Conservation (phyloP, 495 filamentous ascomycete species). For the Neurospora sp. region DNA sequence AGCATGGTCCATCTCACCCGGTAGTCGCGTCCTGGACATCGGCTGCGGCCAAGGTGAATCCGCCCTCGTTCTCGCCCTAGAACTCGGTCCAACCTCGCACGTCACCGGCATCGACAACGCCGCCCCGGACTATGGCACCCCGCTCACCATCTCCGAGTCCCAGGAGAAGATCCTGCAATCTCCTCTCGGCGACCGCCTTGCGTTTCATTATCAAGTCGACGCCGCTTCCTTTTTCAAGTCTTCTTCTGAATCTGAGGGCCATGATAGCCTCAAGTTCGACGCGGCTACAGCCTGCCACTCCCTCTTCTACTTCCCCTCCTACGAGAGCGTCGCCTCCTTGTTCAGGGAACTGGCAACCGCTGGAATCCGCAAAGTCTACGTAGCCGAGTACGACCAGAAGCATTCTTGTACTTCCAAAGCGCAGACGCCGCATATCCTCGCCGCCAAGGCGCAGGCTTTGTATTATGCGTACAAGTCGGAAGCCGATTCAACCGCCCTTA, state of each 20-base stretch:
- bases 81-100: conserved; percentile 31
- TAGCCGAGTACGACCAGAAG: conserved; percentile 31
- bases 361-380: conserved; percentile 20
- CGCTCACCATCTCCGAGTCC: conserved; percentile 20
- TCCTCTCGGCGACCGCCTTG: conserved; percentile 26
- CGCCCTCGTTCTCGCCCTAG: conserved; percentile 36
- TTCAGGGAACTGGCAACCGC: conserved; percentile 22
- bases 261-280: not conserved
- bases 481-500: not conserved
- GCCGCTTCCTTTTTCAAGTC: conserved; percentile 17
- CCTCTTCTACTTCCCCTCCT: conserved; percentile 40
- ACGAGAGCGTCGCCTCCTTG: conserved; percentile 17
- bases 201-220: conserved; percentile 24
- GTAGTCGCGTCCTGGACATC: conserved; percentile 38
- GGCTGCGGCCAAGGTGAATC: conserved; percentile 47
- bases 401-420: not conserved
- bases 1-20: conserved; percentile 18
- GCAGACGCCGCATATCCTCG: conserved; percentile 31
- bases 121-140: conserved; percentile 36
- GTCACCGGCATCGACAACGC: conserved; percentile 43
- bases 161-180: conserved; percentile 24
- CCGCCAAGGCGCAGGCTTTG: conserved; percentile 23
- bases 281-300: conserved; percentile 21
- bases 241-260: too few relatives aligned
- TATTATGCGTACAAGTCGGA: conserved; percentile 10